Conservation (phyloP, 1,139 yeast species). For the Meyerozyma athensensis region DNA sequence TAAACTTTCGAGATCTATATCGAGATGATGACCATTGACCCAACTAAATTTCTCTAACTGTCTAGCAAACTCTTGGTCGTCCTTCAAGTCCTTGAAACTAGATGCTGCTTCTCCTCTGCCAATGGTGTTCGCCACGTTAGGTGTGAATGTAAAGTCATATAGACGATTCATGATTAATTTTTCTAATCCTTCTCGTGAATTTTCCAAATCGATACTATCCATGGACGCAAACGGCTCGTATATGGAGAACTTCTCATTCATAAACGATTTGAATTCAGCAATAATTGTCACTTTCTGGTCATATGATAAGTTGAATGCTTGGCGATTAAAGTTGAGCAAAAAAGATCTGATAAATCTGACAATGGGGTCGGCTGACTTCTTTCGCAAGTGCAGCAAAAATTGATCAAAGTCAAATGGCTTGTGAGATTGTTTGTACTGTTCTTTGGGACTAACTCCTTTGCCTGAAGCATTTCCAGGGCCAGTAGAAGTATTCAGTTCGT, state of each 20-base stretch:
- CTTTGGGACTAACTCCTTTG: conserved; percentile 18
- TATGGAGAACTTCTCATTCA: conserved; percentile 57
- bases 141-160: conserved; percentile 76
- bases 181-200: conserved; percentile 88
- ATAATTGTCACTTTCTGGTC: conserved; percentile 76
- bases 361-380: conserved; percentile 81
- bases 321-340: conserved; percentile 66
- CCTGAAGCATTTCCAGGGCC: not conserved
- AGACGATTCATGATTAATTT: conserved; percentile 86
- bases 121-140: conserved; percentile 47
- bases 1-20: conserved; percentile 49
- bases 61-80: conserved; percentile 52
- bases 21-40: conserved; percentile 77
- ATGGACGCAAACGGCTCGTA: conserved; percentile 75
- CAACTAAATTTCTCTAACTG: conserved; percentile 68
- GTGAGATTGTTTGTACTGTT: conserved; percentile 38
- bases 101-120: conserved; percentile 28
- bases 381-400: conserved; percentile 67
- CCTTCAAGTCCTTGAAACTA: conserved; percentile 50
- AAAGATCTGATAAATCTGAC: conserved; percentile 82
- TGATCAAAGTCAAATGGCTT: conserved; percentile 53
- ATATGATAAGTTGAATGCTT: conserved; percentile 58
- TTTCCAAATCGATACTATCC: conserved; percentile 54
- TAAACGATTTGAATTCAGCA: conserved; percentile 66
- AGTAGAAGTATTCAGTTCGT: not conserved